Evolutionary conservation across 208 protist species (phyloP), one percentile per base, ranked within the genome.

Genomic region (Herpetomonas tarakana): DNA sequence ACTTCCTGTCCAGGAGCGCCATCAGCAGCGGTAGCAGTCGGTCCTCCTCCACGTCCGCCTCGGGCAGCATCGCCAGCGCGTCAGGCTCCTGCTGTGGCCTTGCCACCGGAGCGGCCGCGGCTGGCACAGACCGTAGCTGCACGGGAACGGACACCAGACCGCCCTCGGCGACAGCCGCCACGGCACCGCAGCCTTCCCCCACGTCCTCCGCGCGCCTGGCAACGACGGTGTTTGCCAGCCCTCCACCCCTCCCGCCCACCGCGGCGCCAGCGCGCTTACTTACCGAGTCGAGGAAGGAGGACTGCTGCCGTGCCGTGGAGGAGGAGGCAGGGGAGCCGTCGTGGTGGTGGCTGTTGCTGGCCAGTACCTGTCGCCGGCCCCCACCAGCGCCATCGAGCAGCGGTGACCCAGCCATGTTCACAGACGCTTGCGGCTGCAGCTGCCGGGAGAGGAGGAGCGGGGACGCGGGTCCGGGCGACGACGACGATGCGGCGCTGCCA

Each of bases 1-100:
- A 82, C 52, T 45, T 39, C 19, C 65, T 66, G 55, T 86, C 71
- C 24, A 82, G 60, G 1, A 82, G n/a, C 25, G 58, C 54, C 65
- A 86, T 68, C 52, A 75, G 44, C 4, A 86, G 46, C 46, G 65
- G 58, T 22, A 81, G 45, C 56, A 86, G 12, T 35, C 66, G 61
- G 31, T 61, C 54, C 65, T 80, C 60, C 1, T 58, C 52, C 61
- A 79, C 66, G 2, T 52, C 51, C 14, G 62, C 57, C 24, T 52
- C 44, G 2, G 39, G 51, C 3, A 66, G 52, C 52, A 52, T 26
- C 27, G 45, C 26, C 29, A 44, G 22, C 14, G 49, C 49, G 49
- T 24, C 2, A 22, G 21, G 9, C 6, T 18, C 11, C 12, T 53
- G 49, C 27, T 16, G 14, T 31, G 16, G 41, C 45, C 50, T 21